phyloP scores from a whole-genome alignment of 2,329 filamentous ascomycete genomes.

The Pseudogymnoascus sp. region DNA sequence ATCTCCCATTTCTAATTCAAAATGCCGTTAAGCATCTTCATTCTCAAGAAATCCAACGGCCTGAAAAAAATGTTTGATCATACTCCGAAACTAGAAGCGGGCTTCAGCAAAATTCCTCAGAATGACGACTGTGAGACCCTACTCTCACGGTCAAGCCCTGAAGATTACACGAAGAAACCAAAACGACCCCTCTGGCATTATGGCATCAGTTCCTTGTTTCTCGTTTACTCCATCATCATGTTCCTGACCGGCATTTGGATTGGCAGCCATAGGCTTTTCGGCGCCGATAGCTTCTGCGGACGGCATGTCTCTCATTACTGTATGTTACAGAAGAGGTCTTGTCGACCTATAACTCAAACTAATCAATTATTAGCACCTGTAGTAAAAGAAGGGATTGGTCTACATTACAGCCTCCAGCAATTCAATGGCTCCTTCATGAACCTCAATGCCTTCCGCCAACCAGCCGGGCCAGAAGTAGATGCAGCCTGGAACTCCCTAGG shows the following conservation, averaged over 20 bases:
- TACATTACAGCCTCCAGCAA: not conserved
- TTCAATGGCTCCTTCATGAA: slow-evolving; percentile 43
- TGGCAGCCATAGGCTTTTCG: not conserved
- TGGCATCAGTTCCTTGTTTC: not conserved
- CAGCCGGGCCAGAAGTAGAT: slow-evolving; percentile 40
- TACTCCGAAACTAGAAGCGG: not conserved
- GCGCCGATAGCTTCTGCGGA: not conserved
- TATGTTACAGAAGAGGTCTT: not conserved
- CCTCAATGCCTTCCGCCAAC: slow-evolving; percentile 40
- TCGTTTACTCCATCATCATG: not conserved
- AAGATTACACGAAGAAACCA: not conserved
- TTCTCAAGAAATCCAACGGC: not conserved
- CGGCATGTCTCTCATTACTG: not conserved
- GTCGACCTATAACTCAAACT: not conserved
- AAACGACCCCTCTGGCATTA: not conserved
- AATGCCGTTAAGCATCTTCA: not conserved
- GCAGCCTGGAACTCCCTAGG: slow-evolving; percentile 43
- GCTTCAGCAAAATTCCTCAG: not conserved
- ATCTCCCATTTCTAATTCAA: not conserved
- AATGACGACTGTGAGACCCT: not conserved
- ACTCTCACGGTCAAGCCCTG: not conserved
- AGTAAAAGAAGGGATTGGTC: not conserved
- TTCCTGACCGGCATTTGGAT: not conserved
- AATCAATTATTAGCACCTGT: not conserved
- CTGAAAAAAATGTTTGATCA: not conserved